Base-by-base conservation (phyloP, 2,329 filamentous ascomycete species). In the Bipolaris victoriae region DNA sequence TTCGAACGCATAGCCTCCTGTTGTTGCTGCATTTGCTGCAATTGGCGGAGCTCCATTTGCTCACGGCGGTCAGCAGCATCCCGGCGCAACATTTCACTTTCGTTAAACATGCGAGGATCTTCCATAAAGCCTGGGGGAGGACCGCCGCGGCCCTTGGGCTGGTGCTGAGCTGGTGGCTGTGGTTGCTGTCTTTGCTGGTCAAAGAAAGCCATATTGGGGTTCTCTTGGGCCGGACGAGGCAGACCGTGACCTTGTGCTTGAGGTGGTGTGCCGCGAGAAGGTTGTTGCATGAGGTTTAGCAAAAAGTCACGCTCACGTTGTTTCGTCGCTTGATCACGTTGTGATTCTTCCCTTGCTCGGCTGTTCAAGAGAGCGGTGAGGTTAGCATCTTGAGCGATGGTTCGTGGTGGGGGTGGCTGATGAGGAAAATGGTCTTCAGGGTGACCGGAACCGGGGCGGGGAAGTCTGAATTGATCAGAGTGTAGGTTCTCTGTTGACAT, bases 281-380 rank as follows among this genome's bases (percentile, higher is more conserved):
- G 79, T 68, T 84, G 82, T 65, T 89, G 86, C 90, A 97, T 95
- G 29, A 97, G 82, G 60, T 88, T 90, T 77, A 96, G 90, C 47
- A 97, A 80, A 72, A 95, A 93, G 63, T 96, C 90, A n/a, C 89
- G 86, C 66, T 94, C 72, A 29, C 90, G 66, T 82, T 86, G 72
- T 84, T 88, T 71, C 80, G 69, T 60, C 61, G 70, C 61, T 73
- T 66, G 76, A 33, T 76, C 63, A 73, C 67, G 77, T 15, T 73
- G 70, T 9, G 72, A 59, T 45, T 77, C 72, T 39, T 68, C 79
- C 53, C 66, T 64, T 5, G 60, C 79, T 70, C 73, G 76, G 43
- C 73, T 73, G 36, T 76, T 79, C 60, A 75, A 73, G 31, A 77
- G 60, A 39, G 71, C 71, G 44, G 71, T 66, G 24, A 75, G 62